Percentiles rank a stretch among this genome's conserved stretches.
Evolutionary conservation across 2,329 filamentous ascomycete species (phyloP).

Genomic region (Orbilia javanica): DNA sequence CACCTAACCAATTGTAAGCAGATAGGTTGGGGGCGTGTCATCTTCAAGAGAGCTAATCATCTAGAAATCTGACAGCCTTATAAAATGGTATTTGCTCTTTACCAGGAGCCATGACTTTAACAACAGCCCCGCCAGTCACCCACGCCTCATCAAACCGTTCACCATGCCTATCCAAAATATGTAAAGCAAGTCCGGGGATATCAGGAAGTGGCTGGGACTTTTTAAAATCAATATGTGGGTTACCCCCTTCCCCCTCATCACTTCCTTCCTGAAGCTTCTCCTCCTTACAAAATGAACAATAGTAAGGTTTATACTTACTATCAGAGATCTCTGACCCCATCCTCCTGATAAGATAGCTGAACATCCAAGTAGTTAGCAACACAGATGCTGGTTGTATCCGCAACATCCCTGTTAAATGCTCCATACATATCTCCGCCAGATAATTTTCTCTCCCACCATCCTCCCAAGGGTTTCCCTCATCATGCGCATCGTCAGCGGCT

Average conservation of each 20-base stretch:
- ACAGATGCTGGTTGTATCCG: not conserved
- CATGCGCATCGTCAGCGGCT: not conserved
- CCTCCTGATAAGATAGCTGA: not conserved
- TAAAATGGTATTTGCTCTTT: not conserved
- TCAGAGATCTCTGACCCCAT: not conserved
- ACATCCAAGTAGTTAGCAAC: not conserved
- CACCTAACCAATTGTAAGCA: too few species aligned
- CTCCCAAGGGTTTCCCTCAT: not conserved
- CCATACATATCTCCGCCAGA: not conserved
- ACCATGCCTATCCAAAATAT: slow-evolving; percentile 9
- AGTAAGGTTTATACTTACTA: not conserved
- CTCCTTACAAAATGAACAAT: slow-evolving; percentile 17
- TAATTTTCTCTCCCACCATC: not conserved
- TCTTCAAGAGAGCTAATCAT: not conserved
- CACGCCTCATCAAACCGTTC: slow-evolving; percentile 14
- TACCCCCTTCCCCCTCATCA: not conserved
- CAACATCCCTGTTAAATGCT: not conserved
- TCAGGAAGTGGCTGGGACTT: not conserved
- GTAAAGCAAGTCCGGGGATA: not conserved
- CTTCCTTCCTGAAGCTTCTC: not conserved
- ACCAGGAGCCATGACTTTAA: not conserved
- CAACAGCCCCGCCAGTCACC: not conserved
- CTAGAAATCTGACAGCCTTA: not conserved
- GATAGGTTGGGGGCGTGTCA: not conserved
- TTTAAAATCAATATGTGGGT: not conserved